These are phyloP conservation scores for Myriosclerotinia curreyana DNA, from an alignment of 2,329 filamentous ascomycete species.

Conservation along the genomic window DNA sequence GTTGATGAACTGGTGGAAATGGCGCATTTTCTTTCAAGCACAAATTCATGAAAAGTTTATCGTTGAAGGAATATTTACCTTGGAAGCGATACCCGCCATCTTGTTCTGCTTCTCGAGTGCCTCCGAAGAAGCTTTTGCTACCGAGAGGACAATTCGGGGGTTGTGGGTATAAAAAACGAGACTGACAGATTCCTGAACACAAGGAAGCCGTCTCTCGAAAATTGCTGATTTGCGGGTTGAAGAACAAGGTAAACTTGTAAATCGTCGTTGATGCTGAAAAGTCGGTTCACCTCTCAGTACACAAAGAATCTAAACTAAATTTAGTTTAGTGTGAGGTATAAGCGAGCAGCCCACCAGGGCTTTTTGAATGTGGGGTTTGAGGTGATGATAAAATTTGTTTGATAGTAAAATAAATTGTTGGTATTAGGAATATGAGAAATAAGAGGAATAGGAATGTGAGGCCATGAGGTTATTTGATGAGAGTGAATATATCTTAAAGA, in stretches of 20 bases:
- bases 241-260: constrained; percentile 22
- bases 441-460: no score
- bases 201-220: constrained; percentile 43
- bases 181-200: constrained; percentile 40
- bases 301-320: constrained; percentile 23
- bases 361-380: constrained; percentile 11
- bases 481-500: not conserved
- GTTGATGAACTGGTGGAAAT: constrained; percentile 15
- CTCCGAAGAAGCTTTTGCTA: constrained; percentile 43
- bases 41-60: constrained; percentile 16
- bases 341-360: constrained; percentile 20
- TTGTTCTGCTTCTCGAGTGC: constrained; percentile 41
- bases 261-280: constrained; percentile 22
- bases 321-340: constrained; percentile 14
- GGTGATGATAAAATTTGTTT: no score
- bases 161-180: constrained; percentile 34
- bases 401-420: no score
- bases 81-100: constrained; percentile 42
- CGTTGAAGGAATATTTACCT: constrained; percentile 34
- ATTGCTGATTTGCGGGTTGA: constrained; percentile 25
- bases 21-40: constrained; percentile 26
- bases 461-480: not conserved
- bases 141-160: constrained; percentile 40
- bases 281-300: constrained; percentile 16
- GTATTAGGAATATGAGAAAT: no score